Base-by-base conservation (phyloP, 2,329 filamentous ascomycete genomes). In the Botrytis cinerea region DNA sequence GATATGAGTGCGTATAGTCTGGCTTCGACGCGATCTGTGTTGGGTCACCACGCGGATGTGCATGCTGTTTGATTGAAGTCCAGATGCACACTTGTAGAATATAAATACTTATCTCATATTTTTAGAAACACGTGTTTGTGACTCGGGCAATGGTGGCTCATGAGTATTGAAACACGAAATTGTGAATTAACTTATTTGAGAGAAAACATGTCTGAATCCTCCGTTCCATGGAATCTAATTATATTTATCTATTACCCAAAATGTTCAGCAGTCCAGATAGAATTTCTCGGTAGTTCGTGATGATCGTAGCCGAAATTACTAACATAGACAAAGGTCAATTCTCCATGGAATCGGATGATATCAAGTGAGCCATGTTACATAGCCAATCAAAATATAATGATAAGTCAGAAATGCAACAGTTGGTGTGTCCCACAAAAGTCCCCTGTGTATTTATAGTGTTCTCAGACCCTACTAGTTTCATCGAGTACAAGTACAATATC, bases 1-100 rank as follows among this genome's bases (percentile, higher is more conserved):
- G 82, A 95, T 95, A 0, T 85, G 83, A 68, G 84, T 80, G 63
- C 86, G 86, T 67, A 67, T 48, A 1, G 82, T 79, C 40, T 87
- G 82, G 0, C 79, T 80, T 18, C 83, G 82, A 7, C 84, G 81
- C 69, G 40, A 35, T 54, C 69, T 63, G 57, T 71, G 18, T 63
- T 71, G 61, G 61, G 61, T 43, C 18, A 63, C 38, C 40, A 60
- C 28, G 57, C 38, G 22, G 22, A 63, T 25, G 22, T 35, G 38
- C 38, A 63, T 63, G 61, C 35, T 57, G 57, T 35, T 32, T 60
- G 57, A 60, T 60, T 60, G 16, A 60, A 32, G 20, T 16, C 28
- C 16, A 32, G 16, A 35, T 60, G 28, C 18, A 35, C 51, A 25
- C 51, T 60, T 35, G 32, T 32, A 60, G 20, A 60, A 35, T 3